A percentile compares a stretch with the other conserved stretches of the same genome.
These are phyloP conservation scores for Oidium heveae DNA, from an alignment of 2,329 filamentous ascomycete genomes.

Conservation along the genomic window DNA sequence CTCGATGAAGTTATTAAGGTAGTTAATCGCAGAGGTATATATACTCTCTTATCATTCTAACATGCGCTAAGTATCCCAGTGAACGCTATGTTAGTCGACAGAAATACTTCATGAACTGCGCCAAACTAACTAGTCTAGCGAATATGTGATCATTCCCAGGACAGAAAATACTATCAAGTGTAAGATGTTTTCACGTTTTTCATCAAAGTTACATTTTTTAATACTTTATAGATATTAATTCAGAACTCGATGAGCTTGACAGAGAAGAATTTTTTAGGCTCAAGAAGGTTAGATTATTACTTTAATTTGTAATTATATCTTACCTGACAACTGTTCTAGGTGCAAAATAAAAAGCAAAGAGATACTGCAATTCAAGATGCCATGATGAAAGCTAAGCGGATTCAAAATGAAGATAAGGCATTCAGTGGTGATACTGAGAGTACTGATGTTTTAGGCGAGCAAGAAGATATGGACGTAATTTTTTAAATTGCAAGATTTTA, in stretches of 20 bases:
- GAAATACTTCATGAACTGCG: too few species aligned
- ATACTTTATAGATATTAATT: conserved; percentile 57
- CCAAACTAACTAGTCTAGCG: conserved; percentile 20
- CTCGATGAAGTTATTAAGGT: conserved; percentile 98
- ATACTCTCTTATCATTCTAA: neutral
- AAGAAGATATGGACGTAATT: conserved; percentile 67
- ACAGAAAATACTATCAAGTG: conserved; percentile 99
- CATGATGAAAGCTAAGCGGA: conserved; percentile 50
- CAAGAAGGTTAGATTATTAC: conserved; percentile 39
- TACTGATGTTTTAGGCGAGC: conserved; percentile 45
- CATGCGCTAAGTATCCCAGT: conserved; percentile 23
- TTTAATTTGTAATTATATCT: neutral
- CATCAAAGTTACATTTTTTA: neutral
- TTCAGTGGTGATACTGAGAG: conserved; percentile 21
- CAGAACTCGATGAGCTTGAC: conserved; percentile 88
- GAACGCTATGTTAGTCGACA: conserved; percentile 54
- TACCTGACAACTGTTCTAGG: conserved; percentile 15
- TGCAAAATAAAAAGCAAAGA: conserved; percentile 61
- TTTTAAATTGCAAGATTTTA: conserved; percentile 25
- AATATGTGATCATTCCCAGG: conserved; percentile 88
- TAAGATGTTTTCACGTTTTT: conserved; percentile 15
- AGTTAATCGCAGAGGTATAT: conserved; percentile 71
- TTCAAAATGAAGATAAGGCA: conserved; percentile 21
- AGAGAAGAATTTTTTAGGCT: conserved; percentile 93
- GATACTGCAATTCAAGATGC: conserved; percentile 48